Evolutionary conservation across 2,329 filamentous ascomycete species (phyloP).

Genomic region (Plectosphaerella plurivora): DNA sequence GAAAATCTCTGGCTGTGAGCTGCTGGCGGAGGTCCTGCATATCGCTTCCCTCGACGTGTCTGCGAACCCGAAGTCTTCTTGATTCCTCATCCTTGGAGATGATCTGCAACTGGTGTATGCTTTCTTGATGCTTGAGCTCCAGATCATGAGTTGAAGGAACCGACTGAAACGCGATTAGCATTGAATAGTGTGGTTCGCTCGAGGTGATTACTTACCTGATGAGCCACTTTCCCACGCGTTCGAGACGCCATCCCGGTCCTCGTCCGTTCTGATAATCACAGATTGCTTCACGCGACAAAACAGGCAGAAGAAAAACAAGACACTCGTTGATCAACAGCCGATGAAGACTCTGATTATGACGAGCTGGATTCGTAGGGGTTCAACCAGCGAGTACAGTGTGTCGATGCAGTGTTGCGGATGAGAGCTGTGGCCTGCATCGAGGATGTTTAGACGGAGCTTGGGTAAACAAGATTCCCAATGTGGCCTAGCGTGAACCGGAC

Average conservation of each 20-base stretch:
- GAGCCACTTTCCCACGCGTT: constrained; percentile 10
- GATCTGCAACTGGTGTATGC: constrained; percentile 59
- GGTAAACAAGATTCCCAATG: constrained; percentile 25
- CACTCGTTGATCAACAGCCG: no score
- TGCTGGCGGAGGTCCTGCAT: constrained; percentile 64
- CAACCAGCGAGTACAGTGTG: not conserved
- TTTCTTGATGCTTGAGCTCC: constrained; percentile 66
- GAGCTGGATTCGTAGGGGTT: not conserved
- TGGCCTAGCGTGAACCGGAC: constrained; percentile 8
- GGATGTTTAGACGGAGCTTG: not conserved
- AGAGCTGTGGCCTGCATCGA: not conserved
- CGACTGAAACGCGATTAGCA: constrained; percentile 28
- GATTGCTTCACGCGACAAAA: no score
- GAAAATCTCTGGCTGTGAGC: constrained; percentile 54
- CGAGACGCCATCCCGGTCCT: not conserved
- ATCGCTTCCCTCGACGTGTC: constrained; percentile 70
- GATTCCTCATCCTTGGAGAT: constrained; percentile 72
- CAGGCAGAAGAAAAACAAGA: no score
- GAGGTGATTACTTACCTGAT: constrained; percentile 3
- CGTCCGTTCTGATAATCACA: no score
- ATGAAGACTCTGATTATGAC: no score
- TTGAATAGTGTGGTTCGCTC: not conserved
- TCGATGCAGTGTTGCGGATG: not conserved
- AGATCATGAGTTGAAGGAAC: constrained; percentile 47
- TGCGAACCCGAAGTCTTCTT: constrained; percentile 64